Conservation (phyloP, 768 basidiomycete genomes). For the Stropharia rugosoannulata region DNA sequence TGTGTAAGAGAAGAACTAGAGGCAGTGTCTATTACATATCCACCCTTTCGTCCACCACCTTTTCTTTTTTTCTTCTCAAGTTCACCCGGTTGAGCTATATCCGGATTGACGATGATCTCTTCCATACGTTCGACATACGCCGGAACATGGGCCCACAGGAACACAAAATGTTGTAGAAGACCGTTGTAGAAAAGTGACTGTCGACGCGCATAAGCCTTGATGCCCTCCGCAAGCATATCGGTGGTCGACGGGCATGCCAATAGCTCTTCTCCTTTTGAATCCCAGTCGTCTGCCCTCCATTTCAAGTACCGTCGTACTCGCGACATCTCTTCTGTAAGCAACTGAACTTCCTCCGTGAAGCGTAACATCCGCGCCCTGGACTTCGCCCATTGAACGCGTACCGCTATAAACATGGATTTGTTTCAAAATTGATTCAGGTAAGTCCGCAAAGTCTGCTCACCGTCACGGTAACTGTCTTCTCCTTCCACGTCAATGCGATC, state of each 20-base stretch:
- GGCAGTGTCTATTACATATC: too few species aligned
- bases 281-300: background rate
- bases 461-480: background rate
- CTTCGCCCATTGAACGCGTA: background rate
- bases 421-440: background rate
- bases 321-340: background rate
- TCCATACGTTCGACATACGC: too few species aligned
- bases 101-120: background rate
- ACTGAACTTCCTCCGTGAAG: background rate
- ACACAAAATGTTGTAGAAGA: too few species aligned
- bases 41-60: too few species aligned
- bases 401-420: background rate
- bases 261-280: background rate
- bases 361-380: background rate
- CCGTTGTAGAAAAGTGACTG: slow-evolving; percentile 4
- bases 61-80: background rate
- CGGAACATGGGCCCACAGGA: too few species aligned
- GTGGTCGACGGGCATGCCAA: background rate
- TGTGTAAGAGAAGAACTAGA: too few species aligned
- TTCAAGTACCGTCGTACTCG: background rate
- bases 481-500: background rate
- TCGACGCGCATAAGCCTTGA: slow-evolving; percentile 4
- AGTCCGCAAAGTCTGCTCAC: background rate
- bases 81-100: background rate
- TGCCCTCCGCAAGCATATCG: background rate